phyloP scores from a whole-genome alignment of 2,329 filamentous ascomycete species.

The Alternaria triticimaculans region DNA sequence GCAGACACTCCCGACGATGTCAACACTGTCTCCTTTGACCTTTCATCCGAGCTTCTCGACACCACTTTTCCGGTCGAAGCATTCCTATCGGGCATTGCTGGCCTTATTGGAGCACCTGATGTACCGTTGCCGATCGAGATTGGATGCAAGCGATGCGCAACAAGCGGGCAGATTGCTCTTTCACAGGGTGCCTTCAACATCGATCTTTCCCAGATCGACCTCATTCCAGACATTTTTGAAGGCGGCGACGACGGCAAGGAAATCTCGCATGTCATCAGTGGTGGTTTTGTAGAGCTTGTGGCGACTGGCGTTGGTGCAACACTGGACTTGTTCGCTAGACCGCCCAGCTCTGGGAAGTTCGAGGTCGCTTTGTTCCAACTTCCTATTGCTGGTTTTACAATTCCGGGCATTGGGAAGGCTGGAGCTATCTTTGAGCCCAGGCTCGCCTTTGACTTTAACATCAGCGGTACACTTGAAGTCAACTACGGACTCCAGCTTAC shows the following conservation, averaged over 20 bases:
- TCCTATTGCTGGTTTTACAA: constrained; percentile 40
- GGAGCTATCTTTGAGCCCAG: constrained; percentile 43
- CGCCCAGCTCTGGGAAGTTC: constrained; percentile 29
- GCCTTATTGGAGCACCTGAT: constrained; percentile 19
- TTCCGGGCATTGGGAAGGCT: constrained; percentile 47
- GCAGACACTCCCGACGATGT: constrained; percentile 26
- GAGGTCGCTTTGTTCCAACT: constrained; percentile 30
- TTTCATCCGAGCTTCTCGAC: constrained; percentile 29
- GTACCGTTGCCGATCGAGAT: constrained; percentile 31
- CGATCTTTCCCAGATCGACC: constrained; percentile 31
- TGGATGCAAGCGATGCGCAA: constrained; percentile 48
- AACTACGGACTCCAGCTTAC: constrained; percentile 47
- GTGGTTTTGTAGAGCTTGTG: constrained; percentile 44
- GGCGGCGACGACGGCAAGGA: constrained; percentile 31
- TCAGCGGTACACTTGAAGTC: constrained; percentile 40
- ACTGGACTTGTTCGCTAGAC: constrained; percentile 44
- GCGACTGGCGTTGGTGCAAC: constrained; percentile 40
- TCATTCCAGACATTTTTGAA: constrained; percentile 32
- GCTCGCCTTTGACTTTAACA: constrained; percentile 35
- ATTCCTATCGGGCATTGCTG: constrained; percentile 23
- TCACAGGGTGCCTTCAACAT: constrained; percentile 40
- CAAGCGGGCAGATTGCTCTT: constrained; percentile 39
- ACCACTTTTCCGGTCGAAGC: constrained; percentile 30
- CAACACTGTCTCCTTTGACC: constrained; percentile 28
- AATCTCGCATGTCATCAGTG: constrained; percentile 36